A percentile compares a stretch with the other conserved stretches of the same genome.
These are phyloP conservation scores for Hyaloscypha finlandica DNA, from an alignment of 495 filamentous ascomycete genomes.

Conservation along the genomic window DNA sequence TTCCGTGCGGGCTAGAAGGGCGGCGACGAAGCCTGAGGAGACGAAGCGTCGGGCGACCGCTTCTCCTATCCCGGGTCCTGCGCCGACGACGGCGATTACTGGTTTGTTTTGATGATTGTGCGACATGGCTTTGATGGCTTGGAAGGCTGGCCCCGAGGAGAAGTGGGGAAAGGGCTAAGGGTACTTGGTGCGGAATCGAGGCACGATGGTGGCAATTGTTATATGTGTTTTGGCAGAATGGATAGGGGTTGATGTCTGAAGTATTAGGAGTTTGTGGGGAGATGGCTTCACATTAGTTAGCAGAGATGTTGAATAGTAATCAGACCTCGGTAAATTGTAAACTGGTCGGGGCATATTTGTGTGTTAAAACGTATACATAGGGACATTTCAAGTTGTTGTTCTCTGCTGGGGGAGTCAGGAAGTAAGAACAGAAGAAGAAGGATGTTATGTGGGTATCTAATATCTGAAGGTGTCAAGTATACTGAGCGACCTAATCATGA, in stretches of 20 bases:
- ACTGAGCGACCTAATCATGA: slow-evolving; percentile 20
- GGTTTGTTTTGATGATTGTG: slow-evolving; percentile 29
- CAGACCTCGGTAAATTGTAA: neutral
- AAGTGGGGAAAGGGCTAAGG: neutral
- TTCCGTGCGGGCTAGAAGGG: slow-evolving; percentile 38
- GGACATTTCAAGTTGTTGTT: no score
- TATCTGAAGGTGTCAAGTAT: no score
- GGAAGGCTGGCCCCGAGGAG: neutral
- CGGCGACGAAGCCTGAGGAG: slow-evolving; percentile 32
- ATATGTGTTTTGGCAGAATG: neutral
- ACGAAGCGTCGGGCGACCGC: slow-evolving; percentile 38
- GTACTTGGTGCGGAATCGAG: neutral
- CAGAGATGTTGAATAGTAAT: neutral
- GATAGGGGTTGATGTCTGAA: neutral
- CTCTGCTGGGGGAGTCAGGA: no score
- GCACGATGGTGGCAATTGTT: neutral
- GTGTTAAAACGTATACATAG: no score
- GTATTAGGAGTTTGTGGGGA: neutral
- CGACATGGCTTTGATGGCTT: slow-evolving; percentile 20
- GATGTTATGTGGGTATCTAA: no score
- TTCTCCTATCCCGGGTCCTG: slow-evolving; percentile 39
- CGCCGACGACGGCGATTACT: slow-evolving; percentile 38
- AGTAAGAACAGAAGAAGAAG: no score
- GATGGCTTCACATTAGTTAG: neutral
- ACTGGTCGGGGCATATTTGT: no score